These are phyloP conservation scores for Botrytis cinerea DNA, from an alignment of 2,329 filamentous ascomycete species.

Conservation along the genomic window DNA sequence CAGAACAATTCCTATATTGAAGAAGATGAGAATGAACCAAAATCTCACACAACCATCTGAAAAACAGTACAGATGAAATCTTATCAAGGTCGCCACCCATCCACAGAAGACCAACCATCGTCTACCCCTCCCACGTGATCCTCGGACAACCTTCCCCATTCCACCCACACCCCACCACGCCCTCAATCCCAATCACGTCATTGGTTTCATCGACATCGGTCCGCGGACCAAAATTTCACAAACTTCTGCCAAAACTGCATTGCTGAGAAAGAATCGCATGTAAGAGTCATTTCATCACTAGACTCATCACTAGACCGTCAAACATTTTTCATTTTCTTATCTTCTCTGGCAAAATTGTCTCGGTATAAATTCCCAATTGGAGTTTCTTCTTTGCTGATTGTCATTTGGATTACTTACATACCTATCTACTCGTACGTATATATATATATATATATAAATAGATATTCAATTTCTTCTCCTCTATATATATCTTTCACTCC, in stretches of 20 bases:
- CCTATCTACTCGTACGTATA: background rate
- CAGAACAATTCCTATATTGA: background rate
- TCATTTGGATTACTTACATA: background rate
- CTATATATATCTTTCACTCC: background rate
- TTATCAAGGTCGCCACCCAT: background rate
- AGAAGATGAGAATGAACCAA: background rate
- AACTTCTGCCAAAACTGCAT: background rate
- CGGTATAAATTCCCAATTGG: background rate
- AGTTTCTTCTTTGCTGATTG: background rate
- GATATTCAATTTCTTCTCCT: background rate
- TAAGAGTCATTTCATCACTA: slow-evolving; percentile 1
- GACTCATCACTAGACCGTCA: background rate
- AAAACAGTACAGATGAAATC: too few species aligned
- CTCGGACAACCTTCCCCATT: slow-evolving; percentile 2
- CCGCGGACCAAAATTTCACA: background rate
- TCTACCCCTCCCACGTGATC: background rate
- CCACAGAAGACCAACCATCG: background rate
- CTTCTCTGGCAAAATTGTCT: background rate
- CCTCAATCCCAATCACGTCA: background rate
- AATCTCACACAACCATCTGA: background rate
- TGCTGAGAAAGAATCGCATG: background rate
- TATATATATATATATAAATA: background rate
- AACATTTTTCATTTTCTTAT: too few species aligned
- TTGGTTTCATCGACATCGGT: background rate
- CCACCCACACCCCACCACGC: background rate